Base-by-base conservation (phyloP, 73 alveolate genomes). In the Paramecium tetraurelia region DNA sequence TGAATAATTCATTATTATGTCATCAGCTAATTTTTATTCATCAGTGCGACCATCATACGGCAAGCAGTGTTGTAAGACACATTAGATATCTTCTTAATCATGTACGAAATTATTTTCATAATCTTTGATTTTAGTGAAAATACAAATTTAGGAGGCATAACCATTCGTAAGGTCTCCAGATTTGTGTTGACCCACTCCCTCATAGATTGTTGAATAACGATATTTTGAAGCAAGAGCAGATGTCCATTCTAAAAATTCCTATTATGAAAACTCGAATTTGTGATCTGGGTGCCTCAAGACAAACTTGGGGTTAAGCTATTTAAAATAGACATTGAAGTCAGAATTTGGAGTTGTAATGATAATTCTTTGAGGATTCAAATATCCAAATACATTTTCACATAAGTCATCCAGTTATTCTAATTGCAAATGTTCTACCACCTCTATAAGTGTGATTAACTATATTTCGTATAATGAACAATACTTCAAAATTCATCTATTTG, bases 311-410 rank as follows among this genome's bases (percentile, higher is more conserved):
- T 80, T 63, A 1, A 24, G 48, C 16, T 44, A 22, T 35, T 80
- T 80, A 80, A 80, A 80, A 63, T 80, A 80, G 75, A 44, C 41
- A 46, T 80, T 80, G 38, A 80, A 80, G 20, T 80, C 90, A 5
- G 72, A 41, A 80, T 80, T 80, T 12, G 90, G 90, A 41, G 90
- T 80, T 12, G 90, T 80, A 10, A 80, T 48, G 4, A 80, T 80
- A 43, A 80, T 43, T 43, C 57, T 31, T 14, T 43, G 12, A n/a
- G 90, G 70, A 44, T 80, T 80, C 12, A 80, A 46, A 21, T 43
- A 80, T 5, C 90, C 90, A 35, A 80, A 80, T 18, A 80, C 90
- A 80, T 80, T 80, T 43, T 80, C 90, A 80, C 90, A 80, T 43
- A 80, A 63, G 5, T 9, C 43, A 80, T 33, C 63, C 3, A 80